Evolutionary conservation across 78 protist genomes (phyloP).

Genomic region (Planoprotostelium fungivorum): DNA sequence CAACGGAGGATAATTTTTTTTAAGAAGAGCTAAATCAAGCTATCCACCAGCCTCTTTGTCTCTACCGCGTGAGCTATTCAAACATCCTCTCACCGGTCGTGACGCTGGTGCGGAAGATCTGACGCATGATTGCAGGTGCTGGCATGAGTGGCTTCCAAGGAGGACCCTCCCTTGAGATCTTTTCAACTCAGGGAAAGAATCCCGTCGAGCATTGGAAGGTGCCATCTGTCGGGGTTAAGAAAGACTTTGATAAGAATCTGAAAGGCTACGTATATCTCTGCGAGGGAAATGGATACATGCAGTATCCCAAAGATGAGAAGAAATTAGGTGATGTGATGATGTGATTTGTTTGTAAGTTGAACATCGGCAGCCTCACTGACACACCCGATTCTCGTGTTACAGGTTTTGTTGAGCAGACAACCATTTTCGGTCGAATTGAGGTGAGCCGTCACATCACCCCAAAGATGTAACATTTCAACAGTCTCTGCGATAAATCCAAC

Average conservation of each 20-base stretch:
- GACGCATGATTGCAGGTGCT: too few relatives aligned
- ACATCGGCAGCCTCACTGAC: neutral
- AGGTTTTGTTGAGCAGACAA: neutral
- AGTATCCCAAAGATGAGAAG: neutral
- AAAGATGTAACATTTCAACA: neutral
- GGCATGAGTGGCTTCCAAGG: neutral
- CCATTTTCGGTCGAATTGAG: neutral
- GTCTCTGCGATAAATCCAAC: neutral
- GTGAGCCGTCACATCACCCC: neutral
- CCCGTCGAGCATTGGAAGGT: neutral
- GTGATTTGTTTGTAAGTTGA: neutral
- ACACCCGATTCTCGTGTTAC: neutral
- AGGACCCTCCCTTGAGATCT: neutral
- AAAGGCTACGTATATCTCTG: neutral
- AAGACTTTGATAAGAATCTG: neutral
- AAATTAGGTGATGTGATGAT: neutral
- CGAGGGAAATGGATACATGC: neutral
- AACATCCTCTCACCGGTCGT: too few relatives aligned
- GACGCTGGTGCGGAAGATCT: too few relatives aligned
- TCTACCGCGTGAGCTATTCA: too few relatives aligned
- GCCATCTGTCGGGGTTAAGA: neutral
- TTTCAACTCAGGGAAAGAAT: neutral
- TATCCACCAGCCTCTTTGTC: too few relatives aligned
- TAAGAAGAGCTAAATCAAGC: too few relatives aligned
- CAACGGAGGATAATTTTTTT: too few relatives aligned